phyloP scores from a whole-genome alignment of 257 asterid species.

The Cynanchum wilfordii region DNA sequence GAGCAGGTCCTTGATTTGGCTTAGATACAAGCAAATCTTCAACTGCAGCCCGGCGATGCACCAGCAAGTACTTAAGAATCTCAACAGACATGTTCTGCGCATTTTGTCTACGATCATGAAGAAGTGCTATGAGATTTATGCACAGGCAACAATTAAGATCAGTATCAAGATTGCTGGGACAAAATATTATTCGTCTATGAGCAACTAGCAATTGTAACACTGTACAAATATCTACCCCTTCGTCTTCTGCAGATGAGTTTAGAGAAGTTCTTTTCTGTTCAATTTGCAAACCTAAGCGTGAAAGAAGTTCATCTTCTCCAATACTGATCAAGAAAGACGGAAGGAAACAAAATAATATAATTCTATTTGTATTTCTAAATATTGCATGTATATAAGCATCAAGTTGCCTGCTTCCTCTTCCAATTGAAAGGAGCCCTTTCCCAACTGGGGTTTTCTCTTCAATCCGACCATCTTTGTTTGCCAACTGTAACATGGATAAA shows the following conservation, averaged over 20 bases:
- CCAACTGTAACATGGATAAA: conserved; percentile 93
- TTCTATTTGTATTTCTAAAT: conserved; percentile 73
- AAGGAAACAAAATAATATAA: conserved; percentile 81
- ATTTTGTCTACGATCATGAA: conserved; percentile 63
- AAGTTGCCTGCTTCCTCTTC: conserved; percentile 92
- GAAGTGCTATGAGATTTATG: conserved; percentile 74
- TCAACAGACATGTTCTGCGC: conserved; percentile 82
- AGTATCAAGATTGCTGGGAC: conserved; percentile 88
- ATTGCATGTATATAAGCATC: conserved; percentile 73
- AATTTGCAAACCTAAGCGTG: conserved; percentile 64
- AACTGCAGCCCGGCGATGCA: conserved; percentile 84
- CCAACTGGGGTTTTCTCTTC: conserved; percentile 81
- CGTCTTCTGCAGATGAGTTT: conserved; percentile 49
- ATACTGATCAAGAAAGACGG: conserved; percentile 83
- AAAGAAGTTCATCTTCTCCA: conserved; percentile 88
- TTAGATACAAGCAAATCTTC: conserved; percentile 91
- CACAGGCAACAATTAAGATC: conserved; percentile 96
- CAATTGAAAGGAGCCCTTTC: conserved; percentile 83
- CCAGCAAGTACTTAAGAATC: conserved; percentile 85
- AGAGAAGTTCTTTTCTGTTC: conserved; percentile 53
- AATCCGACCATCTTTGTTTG: conserved; percentile 94
- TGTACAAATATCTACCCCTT: conserved; percentile 60
- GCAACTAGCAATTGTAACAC: conserved; percentile 85
- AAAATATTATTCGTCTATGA: conserved; percentile 76
- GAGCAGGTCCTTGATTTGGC: conserved; percentile 71